Conservation (phyloP, 2,329 filamentous ascomycete genomes). For the Fusarium sp. region DNA sequence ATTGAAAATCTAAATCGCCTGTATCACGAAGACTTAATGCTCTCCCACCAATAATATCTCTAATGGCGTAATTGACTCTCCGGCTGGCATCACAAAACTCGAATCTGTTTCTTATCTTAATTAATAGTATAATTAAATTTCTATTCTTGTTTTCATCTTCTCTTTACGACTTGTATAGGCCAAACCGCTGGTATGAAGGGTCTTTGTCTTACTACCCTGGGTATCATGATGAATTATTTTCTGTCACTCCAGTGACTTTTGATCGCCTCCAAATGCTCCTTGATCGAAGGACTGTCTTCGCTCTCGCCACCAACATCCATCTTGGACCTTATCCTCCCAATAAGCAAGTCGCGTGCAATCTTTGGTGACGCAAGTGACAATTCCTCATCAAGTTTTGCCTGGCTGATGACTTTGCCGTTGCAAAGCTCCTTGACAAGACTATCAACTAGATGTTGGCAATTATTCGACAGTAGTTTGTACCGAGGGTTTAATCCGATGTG, state of each 20-base stretch:
- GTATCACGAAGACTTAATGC: rapidly evolving
- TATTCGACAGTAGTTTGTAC: conserved; percentile 36
- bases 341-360: conserved; percentile 38
- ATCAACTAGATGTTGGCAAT: conserved; percentile 40
- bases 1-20: rapidly evolving
- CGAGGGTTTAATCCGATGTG: conserved; percentile 30
- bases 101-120: rapidly evolving
- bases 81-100: rapidly evolving
- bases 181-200: background rate
- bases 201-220: no score
- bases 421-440: conserved; percentile 40
- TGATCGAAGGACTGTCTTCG: conserved; percentile 33
- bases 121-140: rapidly evolving
- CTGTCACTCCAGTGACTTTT: conserved; percentile 21
- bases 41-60: rapidly evolving
- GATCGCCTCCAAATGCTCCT: conserved; percentile 32
- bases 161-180: rapidly evolving
- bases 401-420: conserved; percentile 39
- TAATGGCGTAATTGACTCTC: rapidly evolving
- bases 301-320: conserved; percentile 29
- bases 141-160: rapidly evolving
- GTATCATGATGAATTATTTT: conserved; percentile 5
- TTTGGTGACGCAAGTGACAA: conserved; percentile 30
- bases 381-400: conserved; percentile 39
- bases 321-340: conserved; percentile 31